Percentiles rank a stretch among this genome's conserved stretches.
Evolutionary conservation across 352 stramenopile species (phyloP).

Genomic region (Pythium volutum): DNA sequence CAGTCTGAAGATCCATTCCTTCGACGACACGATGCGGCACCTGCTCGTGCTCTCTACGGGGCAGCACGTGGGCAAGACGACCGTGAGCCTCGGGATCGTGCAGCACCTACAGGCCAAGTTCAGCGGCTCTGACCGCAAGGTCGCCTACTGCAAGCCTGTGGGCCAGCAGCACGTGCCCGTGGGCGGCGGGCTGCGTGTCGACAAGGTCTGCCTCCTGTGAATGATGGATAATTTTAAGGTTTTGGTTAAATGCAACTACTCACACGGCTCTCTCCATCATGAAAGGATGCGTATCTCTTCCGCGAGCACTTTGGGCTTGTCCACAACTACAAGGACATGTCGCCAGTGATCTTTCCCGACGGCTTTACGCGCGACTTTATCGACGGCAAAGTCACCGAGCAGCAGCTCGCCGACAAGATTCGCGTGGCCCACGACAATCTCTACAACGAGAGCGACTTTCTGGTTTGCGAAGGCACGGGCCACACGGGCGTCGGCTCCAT

Average conservation of each 20-base stretch:
- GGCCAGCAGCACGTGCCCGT: conserved; percentile 92
- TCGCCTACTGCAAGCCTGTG: conserved; percentile 95
- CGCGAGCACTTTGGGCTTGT: conserved; percentile 96
- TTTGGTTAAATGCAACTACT: neutral
- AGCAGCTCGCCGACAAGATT: conserved; percentile 81
- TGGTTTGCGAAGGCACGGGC: conserved; percentile 94
- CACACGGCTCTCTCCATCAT: neutral
- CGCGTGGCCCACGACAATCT: conserved; percentile 77
- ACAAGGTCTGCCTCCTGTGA: conserved; percentile 61
- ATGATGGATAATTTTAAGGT: neutral
- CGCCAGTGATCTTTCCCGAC: conserved; percentile 95
- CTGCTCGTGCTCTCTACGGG: conserved; percentile 88
- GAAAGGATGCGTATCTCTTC: conserved; percentile 92
- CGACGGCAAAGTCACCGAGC: conserved; percentile 91
- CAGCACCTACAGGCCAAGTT: conserved; percentile 93
- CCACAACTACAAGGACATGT: conserved; percentile 97
- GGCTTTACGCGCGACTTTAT: conserved; percentile 97
- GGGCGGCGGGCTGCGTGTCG: conserved; percentile 78
- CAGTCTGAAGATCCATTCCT: neutral
- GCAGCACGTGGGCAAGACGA: conserved; percentile 98
- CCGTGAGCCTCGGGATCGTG: conserved; percentile 92
- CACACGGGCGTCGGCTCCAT: conserved; percentile 91
- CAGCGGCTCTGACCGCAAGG: conserved; percentile 46
- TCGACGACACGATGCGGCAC: conserved; percentile 38
- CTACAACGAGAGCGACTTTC: conserved; percentile 84